Conservation (phyloP, 495 filamentous ascomycete genomes). For the Penicillium riverlandense region DNA sequence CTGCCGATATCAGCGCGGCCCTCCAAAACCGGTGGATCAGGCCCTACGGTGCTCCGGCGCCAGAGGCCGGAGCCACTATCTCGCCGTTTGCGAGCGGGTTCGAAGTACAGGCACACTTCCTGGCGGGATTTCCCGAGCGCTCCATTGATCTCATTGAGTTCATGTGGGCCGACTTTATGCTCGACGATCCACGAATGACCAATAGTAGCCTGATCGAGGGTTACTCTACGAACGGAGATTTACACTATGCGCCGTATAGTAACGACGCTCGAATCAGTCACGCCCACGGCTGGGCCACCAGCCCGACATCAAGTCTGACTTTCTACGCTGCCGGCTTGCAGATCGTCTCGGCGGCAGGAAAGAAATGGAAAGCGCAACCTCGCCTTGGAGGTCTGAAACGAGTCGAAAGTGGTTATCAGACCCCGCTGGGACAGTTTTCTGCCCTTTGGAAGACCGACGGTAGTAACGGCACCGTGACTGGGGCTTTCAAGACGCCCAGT, state of each 20-base stretch:
- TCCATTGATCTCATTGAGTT: slow-evolving; percentile 46
- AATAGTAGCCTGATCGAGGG: slow-evolving; percentile 56
- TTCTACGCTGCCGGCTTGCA: slow-evolving; percentile 44
- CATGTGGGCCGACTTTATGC: slow-evolving; percentile 49
- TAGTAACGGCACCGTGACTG: no score
- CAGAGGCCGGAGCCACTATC: slow-evolving; percentile 47
- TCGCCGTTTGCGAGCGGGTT: slow-evolving; percentile 52
- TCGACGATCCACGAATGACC: slow-evolving; percentile 52
- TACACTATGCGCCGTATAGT: slow-evolving; percentile 51
- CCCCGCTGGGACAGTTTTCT: slow-evolving; percentile 36
- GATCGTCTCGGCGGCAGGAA: slow-evolving; percentile 32
- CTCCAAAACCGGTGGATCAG: slow-evolving; percentile 43
- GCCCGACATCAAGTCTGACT: slow-evolving; percentile 45
- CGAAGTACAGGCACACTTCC: slow-evolving; percentile 48
- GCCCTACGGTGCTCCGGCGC: slow-evolving; percentile 46
- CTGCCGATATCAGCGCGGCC: slow-evolving; percentile 25
- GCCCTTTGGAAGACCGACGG: not conserved
- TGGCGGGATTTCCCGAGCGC: slow-evolving; percentile 28
- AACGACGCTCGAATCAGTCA: slow-evolving; percentile 46
- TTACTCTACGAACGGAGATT: slow-evolving; percentile 42
- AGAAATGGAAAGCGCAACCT: slow-evolving; percentile 41
- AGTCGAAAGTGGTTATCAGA: slow-evolving; percentile 44
- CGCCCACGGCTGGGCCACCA: slow-evolving; percentile 54
- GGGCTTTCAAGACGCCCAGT: no score
- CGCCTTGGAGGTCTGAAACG: slow-evolving; percentile 37